Conservation (phyloP, 805 yeast genomes). For the Saccharomycopsis sp. region DNA sequence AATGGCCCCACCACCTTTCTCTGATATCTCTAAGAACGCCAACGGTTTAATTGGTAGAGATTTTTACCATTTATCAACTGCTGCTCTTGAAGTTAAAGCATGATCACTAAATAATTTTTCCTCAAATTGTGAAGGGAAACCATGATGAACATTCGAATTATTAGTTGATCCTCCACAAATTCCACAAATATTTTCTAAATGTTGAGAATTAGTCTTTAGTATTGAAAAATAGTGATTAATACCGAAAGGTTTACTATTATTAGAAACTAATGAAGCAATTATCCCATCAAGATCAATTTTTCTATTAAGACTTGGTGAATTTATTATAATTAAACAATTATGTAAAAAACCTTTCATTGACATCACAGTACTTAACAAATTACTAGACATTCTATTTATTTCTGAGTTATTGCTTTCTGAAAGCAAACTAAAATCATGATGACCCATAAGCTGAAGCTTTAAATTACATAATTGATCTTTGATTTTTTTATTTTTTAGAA, state of each 20-base stretch:
- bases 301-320: not conserved
- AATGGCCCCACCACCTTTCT: not conserved
- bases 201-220: not conserved
- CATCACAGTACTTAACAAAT: not conserved
- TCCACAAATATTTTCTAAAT: not conserved
- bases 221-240: not conserved
- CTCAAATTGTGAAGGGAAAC: too few relatives aligned
- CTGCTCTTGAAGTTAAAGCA: slow-evolving; percentile 82
- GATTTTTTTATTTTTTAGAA: not conserved
- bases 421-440: too few relatives aligned
- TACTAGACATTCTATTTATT: not conserved
- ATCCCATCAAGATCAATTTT: not conserved
- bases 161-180: slow-evolving; percentile 1
- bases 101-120: too few relatives aligned
- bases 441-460: not conserved
- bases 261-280: not conserved
- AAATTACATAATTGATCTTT: not conserved
- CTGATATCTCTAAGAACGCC: slow-evolving; percentile 84
- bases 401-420: not conserved
- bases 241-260: not conserved
- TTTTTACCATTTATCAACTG: slow-evolving; percentile 86
- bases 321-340: slow-evolving; percentile 3
- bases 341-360: not conserved
- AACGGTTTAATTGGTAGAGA: slow-evolving; percentile 85
- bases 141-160: too few relatives aligned